Percentiles rank a stretch among this genome's conserved stretches.
These are phyloP conservation scores for Phaseolus coccineus DNA, from an alignment of 331 rosid species.

Conservation along the genomic window DNA sequence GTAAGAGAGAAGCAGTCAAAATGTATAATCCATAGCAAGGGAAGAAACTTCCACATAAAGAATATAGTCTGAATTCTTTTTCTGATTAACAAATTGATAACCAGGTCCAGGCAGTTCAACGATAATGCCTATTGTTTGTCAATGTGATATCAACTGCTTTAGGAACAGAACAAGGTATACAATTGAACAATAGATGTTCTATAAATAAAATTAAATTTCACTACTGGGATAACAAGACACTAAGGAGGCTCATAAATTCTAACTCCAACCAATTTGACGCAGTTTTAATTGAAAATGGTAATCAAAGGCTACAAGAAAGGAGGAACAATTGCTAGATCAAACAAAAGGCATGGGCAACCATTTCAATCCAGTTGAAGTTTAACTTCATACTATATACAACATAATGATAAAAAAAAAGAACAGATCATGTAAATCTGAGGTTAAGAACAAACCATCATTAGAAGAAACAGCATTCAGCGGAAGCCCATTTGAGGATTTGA, in stretches of 20 bases:
- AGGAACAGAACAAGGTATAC: no score
- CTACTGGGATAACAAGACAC: background rate
- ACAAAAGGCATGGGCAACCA: background rate
- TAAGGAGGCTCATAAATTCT: background rate
- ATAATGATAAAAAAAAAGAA: background rate
- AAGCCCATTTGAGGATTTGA: constrained; percentile 85
- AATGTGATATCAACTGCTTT: background rate
- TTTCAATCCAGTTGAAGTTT: background rate
- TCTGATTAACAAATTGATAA: constrained; percentile 8
- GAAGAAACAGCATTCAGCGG: constrained; percentile 70
- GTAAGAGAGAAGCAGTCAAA: background rate
- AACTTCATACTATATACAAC: background rate
- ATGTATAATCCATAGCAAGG: background rate
- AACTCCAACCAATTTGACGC: background rate
- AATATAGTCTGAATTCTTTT: background rate
- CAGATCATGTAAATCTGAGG: constrained; percentile 2
- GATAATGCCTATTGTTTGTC: background rate
- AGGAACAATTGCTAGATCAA: background rate
- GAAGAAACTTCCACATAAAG: constrained; percentile 3
- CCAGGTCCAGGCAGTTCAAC: background rate
- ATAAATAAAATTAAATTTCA: background rate
- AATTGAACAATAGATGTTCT: background rate
- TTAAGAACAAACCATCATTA: constrained; percentile 67
- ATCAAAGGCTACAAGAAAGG: constrained; percentile 11
- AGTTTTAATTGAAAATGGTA: background rate